A percentile compares a stretch with the other conserved stretches of the same genome.
Evolutionary conservation across 1,284 basidiomycete species (phyloP).

Genomic region (Grifola frondosa): DNA sequence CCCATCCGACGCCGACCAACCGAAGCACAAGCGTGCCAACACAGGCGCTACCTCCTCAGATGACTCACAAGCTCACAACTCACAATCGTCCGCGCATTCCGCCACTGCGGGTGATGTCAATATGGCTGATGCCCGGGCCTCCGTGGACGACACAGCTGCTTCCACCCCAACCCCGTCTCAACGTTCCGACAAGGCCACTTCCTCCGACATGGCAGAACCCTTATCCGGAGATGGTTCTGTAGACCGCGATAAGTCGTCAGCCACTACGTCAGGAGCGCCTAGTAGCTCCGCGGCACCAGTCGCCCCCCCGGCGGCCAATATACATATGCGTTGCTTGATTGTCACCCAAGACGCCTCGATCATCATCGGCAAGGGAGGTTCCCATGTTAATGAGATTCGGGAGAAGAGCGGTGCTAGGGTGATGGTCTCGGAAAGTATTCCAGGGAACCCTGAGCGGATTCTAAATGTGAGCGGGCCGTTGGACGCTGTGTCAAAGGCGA

Average conservation of each 20-base stretch:
- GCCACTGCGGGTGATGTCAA: slow-evolving; percentile 53
- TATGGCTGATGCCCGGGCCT: slow-evolving; percentile 52
- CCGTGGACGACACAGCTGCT: slow-evolving; percentile 53
- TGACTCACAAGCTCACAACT: slow-evolving; percentile 50
- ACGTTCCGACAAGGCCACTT: slow-evolving; percentile 24
- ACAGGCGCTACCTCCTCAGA: slow-evolving; percentile 65
- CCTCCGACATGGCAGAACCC: slow-evolving; percentile 19
- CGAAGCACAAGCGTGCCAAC: slow-evolving; percentile 81
- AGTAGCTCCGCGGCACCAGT: slow-evolving; percentile 32
- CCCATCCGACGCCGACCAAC: slow-evolving; percentile 76
- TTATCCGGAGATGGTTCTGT: slow-evolving; percentile 29
- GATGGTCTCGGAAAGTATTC: slow-evolving; percentile 94
- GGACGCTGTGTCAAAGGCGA: slow-evolving; percentile 95
- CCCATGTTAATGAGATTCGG: slow-evolving; percentile 98
- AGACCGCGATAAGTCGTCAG: slow-evolving; percentile 33
- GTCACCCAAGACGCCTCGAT: slow-evolving; percentile 99
- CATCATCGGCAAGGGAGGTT: slow-evolving; percentile 96
- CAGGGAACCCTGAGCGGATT: slow-evolving; percentile 97
- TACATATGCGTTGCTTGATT: slow-evolving; percentile 94
- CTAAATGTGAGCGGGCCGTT: slow-evolving; percentile 96
- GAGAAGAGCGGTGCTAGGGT: slow-evolving; percentile 96
- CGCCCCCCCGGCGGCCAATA: slow-evolving; percentile 64
- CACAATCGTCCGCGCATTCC: slow-evolving; percentile 39
- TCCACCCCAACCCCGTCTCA: slow-evolving; percentile 50
- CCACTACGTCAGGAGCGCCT: slow-evolving; percentile 43